Base-by-base conservation (phyloP, 768 basidiomycete genomes). In the Suillus sp. region DNA sequence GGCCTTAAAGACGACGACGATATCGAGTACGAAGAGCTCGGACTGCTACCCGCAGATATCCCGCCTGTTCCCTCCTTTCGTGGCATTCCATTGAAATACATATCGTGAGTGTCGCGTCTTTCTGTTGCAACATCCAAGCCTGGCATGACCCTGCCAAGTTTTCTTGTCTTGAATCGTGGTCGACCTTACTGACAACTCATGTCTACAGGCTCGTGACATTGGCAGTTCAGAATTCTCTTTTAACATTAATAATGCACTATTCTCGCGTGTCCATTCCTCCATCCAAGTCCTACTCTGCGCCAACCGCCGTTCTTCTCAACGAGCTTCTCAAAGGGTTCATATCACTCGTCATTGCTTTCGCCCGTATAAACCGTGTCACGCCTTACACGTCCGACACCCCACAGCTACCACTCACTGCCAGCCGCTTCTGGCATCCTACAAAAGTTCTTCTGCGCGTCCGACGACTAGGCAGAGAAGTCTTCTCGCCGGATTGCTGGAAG, bases 231-330 rank as follows among this genome's bases (percentile, higher is more conserved):
- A 98, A 98, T 78, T 94, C 94, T 25, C 79, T 87, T 62, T 74
- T 99, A 62, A 92, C 94, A 38, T 86, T 99, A 75, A 90, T 98
- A 74, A 96, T 99, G 92, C 95, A 97, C 80, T 93, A 96, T 77
- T 97, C 96, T 43, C 88, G 95, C 66, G 89, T 93, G 59, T 89
- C 91, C 11, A 85, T 87, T 20, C 81, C 92, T 2, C 85, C 91
- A 0, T 86, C 88, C 60, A 82, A 84, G 61, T 82, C 88, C 2
- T 99, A 98, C 76, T 96, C 92, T 40, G 92, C 96, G n/a, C 93
- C 94, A 14, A 87, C 92, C 7, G 96, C 96, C 56, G 96, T 99
- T 34, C 84, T 99, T 40, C 84, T 97, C 78, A 96, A 92, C 78
- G 96, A 99, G 78, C 84, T 98, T 53, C 81, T 98, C 67, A 99